These are phyloP conservation scores for Diutina mesorugosa DNA, from an alignment of 1,139 yeast genomes.

Conservation along the genomic window DNA sequence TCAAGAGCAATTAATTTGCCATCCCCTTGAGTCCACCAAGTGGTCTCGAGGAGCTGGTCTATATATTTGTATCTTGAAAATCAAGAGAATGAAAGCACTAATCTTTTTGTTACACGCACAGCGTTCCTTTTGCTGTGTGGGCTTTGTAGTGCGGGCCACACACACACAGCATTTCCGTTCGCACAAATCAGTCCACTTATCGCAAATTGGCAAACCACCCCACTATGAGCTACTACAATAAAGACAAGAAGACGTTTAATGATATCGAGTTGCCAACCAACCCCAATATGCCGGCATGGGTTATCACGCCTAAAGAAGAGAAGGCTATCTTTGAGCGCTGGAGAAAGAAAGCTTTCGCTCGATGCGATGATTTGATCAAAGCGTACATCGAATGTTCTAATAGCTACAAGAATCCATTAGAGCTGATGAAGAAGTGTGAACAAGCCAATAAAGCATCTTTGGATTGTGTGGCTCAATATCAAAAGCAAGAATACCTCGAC, in stretches of 20 bases:
- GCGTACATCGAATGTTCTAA: slow-evolving; percentile 30
- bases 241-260: slow-evolving; percentile 24
- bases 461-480: slow-evolving; percentile 55
- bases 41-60: too few relatives aligned
- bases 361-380: slow-evolving; percentile 57
- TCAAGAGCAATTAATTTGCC: too few relatives aligned
- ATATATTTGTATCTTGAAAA: too few relatives aligned
- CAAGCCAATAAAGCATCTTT: slow-evolving; percentile 18
- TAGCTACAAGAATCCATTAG: slow-evolving; percentile 32
- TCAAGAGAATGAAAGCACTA: too few relatives aligned
- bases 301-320: slow-evolving; percentile 77
- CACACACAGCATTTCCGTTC: not conserved
- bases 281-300: slow-evolving; percentile 64
- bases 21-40: too few relatives aligned
- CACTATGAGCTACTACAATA: slow-evolving; percentile 12
- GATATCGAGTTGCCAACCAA: slow-evolving; percentile 30
- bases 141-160: not conserved
- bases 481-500: slow-evolving; percentile 57
- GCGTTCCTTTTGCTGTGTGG: too few relatives aligned
- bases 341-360: slow-evolving; percentile 59
- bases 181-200: not conserved
- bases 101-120: too few relatives aligned
- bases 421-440: slow-evolving; percentile 45
- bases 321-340: slow-evolving; percentile 67
- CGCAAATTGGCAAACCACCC: not conserved